Conservation (phyloP, 805 yeast genomes). For the Saccharomycopsis sp. region DNA sequence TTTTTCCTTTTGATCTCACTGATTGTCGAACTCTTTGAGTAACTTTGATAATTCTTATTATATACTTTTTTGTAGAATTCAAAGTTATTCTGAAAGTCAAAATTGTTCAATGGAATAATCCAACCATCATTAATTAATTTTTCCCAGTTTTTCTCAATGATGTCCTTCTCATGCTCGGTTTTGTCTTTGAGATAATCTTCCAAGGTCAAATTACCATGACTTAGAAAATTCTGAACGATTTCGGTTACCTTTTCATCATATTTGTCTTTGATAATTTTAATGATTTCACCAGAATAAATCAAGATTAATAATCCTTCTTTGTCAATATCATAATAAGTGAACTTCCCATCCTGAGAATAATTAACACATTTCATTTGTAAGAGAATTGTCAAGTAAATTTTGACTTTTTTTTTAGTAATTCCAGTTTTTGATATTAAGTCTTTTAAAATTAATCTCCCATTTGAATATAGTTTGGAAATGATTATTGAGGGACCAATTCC, state of each 20-base stretch:
- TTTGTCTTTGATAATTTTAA: constrained; percentile 37
- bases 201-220: constrained; percentile 54
- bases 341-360: constrained; percentile 23
- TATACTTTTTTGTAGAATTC: constrained; percentile 28
- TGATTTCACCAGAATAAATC: constrained; percentile 69
- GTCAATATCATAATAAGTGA: constrained; percentile 40
- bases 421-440: constrained; percentile 6
- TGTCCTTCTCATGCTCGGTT: constrained; percentile 21
- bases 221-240: constrained; percentile 58
- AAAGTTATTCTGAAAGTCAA: constrained; percentile 24
- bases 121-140: constrained; percentile 39
- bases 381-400: constrained; percentile 61
- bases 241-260: constrained; percentile 40
- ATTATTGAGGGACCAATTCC: constrained; percentile 12
- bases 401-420: constrained; percentile 32
- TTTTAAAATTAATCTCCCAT: constrained; percentile 9
- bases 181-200: constrained; percentile 34
- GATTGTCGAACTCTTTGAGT: constrained; percentile 30
- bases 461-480: constrained; percentile 12
- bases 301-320: constrained; percentile 54
- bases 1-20: constrained; percentile 47
- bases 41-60: constrained; percentile 28
- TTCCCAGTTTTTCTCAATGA: constrained; percentile 30
- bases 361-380: constrained; percentile 70
- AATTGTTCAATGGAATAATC: constrained; percentile 35